Conservation (phyloP, 2,329 filamentous ascomycete genomes). For the Leptosphaerulina australis region DNA sequence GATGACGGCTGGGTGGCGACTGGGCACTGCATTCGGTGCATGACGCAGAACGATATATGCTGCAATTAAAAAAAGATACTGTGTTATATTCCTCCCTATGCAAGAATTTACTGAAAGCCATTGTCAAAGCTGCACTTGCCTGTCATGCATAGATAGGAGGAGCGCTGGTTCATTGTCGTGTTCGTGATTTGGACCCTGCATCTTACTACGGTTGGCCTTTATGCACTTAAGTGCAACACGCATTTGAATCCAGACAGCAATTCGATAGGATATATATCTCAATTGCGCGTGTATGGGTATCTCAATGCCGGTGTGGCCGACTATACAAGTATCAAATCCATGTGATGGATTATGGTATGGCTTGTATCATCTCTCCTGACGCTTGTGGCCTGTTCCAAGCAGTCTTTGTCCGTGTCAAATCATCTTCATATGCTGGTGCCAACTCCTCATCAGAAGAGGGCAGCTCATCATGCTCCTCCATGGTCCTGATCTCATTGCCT, state of each 20-base stretch:
- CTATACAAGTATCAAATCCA: slow-evolving; percentile 7
- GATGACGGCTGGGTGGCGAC: too few relatives aligned
- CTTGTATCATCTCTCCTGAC: slow-evolving; percentile 6
- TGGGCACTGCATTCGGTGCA: slow-evolving; percentile 2
- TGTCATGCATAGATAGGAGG: not conserved
- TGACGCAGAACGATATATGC: not conserved
- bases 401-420: slow-evolving; percentile 32
- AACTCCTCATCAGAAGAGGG: slow-evolving; percentile 41
- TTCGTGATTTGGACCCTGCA: slow-evolving; percentile 30
- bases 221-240: slow-evolving; percentile 10
- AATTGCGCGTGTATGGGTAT: slow-evolving; percentile 18
- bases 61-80: too few relatives aligned
- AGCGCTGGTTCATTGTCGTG: not conserved
- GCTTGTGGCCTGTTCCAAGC: slow-evolving; percentile 29
- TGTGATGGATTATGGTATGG: not conserved
- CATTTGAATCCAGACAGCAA: not conserved
- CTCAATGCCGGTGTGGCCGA: slow-evolving; percentile 8
- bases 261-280: not conserved
- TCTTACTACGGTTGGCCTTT: slow-evolving; percentile 24
- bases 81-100: too few relatives aligned
- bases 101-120: too few relatives aligned
- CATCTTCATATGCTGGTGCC: slow-evolving; percentile 17
- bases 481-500: slow-evolving; percentile 50
- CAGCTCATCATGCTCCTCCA: slow-evolving; percentile 48
- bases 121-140: too few relatives aligned